phyloP scores from a whole-genome alignment of 495 filamentous ascomycete genomes.

The Talaromyces ruber region DNA sequence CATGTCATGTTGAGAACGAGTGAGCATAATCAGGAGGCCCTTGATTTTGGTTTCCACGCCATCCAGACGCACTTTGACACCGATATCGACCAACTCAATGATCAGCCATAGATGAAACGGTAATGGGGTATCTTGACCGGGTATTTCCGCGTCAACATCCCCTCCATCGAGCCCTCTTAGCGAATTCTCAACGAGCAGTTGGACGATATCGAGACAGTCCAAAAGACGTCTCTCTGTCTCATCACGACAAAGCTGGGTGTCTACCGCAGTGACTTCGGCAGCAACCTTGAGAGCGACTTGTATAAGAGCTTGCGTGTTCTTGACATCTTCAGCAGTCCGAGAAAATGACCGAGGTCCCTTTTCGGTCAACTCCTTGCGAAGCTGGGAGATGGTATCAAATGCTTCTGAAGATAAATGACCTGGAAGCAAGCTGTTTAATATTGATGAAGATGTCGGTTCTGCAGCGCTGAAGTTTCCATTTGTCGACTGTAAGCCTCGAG shows the following conservation, averaged over 20 bases:
- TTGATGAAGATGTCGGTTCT: constrained; percentile 51
- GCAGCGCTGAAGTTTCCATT: constrained; percentile 14
- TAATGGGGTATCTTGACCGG: constrained; percentile 41
- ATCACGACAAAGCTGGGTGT: neutral
- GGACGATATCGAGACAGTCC: constrained; percentile 65
- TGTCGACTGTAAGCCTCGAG: constrained; percentile 9
- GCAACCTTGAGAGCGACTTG: constrained; percentile 68
- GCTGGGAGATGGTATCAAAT: constrained; percentile 36
- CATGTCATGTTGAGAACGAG: constrained; percentile 25
- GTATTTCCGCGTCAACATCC: constrained; percentile 25
- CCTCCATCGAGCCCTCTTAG: constrained; percentile 60
- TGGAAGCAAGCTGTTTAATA: constrained; percentile 57
- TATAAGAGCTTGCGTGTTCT: constrained; percentile 74
- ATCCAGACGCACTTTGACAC: constrained; percentile 16
- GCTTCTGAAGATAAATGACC: constrained; percentile 33
- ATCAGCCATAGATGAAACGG: constrained; percentile 74
- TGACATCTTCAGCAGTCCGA: constrained; percentile 52
- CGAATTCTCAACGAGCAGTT: constrained; percentile 61
- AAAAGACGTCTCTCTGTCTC: constrained; percentile 47
- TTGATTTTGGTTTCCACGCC: constrained; percentile 21
- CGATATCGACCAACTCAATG: constrained; percentile 28
- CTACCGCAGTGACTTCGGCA: constrained; percentile 35
- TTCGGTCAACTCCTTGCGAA: constrained; percentile 56
- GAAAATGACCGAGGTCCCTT: constrained; percentile 28
- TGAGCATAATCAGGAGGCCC: constrained; percentile 23